These are phyloP conservation scores for Cornus suecica DNA, from an alignment of 148 eudicot genomes.

Conservation along the genomic window DNA sequence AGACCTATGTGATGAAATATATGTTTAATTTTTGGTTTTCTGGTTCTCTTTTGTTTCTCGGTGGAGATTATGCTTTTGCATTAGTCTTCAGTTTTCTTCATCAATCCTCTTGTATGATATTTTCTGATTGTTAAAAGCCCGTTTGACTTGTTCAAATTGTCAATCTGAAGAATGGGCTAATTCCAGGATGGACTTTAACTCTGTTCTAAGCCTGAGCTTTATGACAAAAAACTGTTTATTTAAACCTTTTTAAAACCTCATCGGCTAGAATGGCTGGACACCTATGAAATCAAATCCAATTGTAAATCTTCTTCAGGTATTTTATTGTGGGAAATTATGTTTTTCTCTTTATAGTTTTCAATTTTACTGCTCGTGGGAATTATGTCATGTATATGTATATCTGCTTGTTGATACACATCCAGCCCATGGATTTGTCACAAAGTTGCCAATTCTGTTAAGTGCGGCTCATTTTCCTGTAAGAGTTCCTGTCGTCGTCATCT, in stretches of 20 bases:
- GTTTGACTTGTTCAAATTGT: neutral
- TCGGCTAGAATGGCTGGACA: too few relatives aligned
- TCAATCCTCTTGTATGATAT: too few relatives aligned
- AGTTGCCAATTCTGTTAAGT: neutral
- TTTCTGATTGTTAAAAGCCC: neutral
- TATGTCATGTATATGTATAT: neutral
- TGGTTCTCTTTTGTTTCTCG: neutral
- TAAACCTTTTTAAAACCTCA: too few relatives aligned
- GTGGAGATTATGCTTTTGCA: neutral
- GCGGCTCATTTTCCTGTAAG: neutral
- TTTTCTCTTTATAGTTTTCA: neutral
- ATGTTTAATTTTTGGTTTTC: too few relatives aligned
- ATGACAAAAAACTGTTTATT: neutral
- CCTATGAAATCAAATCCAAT: neutral
- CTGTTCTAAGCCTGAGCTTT: neutral
- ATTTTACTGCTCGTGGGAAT: neutral
- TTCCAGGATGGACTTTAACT: neutral
- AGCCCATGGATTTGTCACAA: neutral
- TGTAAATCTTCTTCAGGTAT: neutral
- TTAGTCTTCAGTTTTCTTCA: neutral
- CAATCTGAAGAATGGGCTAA: neutral
- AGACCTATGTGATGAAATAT: neutral
- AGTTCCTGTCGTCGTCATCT: neutral
- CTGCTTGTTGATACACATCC: neutral
- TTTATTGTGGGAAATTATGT: neutral